Conservation (phyloP, 805 yeast genomes). For the Blastobotrys mokoenaii region DNA sequence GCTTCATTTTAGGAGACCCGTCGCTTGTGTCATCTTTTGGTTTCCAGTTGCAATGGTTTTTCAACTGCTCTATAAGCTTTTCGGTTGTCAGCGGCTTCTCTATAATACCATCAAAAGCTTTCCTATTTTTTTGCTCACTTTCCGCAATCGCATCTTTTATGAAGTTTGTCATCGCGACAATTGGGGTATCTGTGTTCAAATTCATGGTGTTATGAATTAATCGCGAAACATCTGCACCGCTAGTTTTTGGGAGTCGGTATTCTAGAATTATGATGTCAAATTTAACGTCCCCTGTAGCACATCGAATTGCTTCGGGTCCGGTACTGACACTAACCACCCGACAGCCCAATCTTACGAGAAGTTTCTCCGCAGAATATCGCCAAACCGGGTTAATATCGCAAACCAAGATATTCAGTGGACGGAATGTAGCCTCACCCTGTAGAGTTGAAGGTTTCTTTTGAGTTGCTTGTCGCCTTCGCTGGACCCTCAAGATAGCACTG, state of each 20-base stretch:
- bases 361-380: slow-evolving; percentile 54
- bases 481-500: slow-evolving; percentile 36
- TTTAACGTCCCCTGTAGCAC: slow-evolving; percentile 74
- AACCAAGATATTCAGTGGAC: slow-evolving; percentile 55
- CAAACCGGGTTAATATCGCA: slow-evolving; percentile 86
- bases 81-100: slow-evolving; percentile 56
- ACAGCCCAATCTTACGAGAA: slow-evolving; percentile 65
- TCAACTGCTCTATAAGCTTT: slow-evolving; percentile 28
- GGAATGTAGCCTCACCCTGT: slow-evolving; percentile 7
- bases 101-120: slow-evolving; percentile 54
- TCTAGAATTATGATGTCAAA: slow-evolving; percentile 82
- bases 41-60: slow-evolving; percentile 26
- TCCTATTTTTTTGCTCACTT: slow-evolving; percentile 21
- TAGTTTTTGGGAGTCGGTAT: slow-evolving; percentile 54
- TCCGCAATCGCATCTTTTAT: slow-evolving; percentile 42
- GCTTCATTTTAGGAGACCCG: not conserved
- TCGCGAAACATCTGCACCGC: slow-evolving; percentile 68
- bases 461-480: slow-evolving; percentile 47
- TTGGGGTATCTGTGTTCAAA: slow-evolving; percentile 67
- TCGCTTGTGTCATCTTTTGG: slow-evolving; percentile 7
- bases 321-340: slow-evolving; percentile 66
- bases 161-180: slow-evolving; percentile 66
- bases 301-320: slow-evolving; percentile 75
- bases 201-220: slow-evolving; percentile 68
- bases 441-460: slow-evolving; percentile 25